A percentile compares a stretch with the other conserved stretches of the same genome.
phyloP scores from a whole-genome alignment of 331 rosid genomes.

The Pyracantha coccinea region DNA sequence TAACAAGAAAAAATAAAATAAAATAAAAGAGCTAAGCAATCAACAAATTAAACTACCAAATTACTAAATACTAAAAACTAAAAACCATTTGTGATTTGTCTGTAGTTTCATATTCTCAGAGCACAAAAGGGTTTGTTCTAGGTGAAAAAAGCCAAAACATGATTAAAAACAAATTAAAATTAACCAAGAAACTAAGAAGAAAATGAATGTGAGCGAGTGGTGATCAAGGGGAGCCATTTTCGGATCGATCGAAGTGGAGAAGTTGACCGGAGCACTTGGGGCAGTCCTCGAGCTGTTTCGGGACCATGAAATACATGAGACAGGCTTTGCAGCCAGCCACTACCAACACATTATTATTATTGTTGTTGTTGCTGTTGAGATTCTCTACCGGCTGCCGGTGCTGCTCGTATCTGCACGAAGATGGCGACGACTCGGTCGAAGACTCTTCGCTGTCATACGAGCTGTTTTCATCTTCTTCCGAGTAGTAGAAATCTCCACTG shows the following conservation, averaged over 20 bases:
- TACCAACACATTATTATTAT: slow-evolving; percentile 44
- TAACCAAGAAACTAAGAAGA: background rate
- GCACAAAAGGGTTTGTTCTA: background rate
- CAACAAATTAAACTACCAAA: background rate
- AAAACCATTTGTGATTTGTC: slow-evolving; percentile 1
- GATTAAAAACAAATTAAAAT: background rate
- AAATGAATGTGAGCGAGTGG: background rate
- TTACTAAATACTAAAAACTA: background rate
- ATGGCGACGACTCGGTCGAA: slow-evolving; percentile 56
- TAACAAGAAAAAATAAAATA: background rate
- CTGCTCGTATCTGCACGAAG: slow-evolving; percentile 27
- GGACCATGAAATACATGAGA: slow-evolving; percentile 95
- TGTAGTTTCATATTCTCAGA: background rate
- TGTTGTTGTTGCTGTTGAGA: background rate
- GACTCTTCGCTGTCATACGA: slow-evolving; percentile 76
- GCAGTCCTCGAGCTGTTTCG: slow-evolving; percentile 75
- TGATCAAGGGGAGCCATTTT: slow-evolving; percentile 47
- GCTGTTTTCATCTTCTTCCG: slow-evolving; percentile 53
- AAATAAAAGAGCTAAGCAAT: background rate
- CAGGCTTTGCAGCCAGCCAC: slow-evolving; percentile 96
- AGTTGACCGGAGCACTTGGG: slow-evolving; percentile 85
- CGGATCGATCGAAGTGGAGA: slow-evolving; percentile 88
- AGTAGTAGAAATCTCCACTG: slow-evolving; percentile 38
- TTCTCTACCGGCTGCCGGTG: slow-evolving; percentile 13
- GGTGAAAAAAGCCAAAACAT: background rate